Base-by-base conservation (phyloP, 2,329 filamentous ascomycete genomes). In the Uncinocarpus reesii region DNA sequence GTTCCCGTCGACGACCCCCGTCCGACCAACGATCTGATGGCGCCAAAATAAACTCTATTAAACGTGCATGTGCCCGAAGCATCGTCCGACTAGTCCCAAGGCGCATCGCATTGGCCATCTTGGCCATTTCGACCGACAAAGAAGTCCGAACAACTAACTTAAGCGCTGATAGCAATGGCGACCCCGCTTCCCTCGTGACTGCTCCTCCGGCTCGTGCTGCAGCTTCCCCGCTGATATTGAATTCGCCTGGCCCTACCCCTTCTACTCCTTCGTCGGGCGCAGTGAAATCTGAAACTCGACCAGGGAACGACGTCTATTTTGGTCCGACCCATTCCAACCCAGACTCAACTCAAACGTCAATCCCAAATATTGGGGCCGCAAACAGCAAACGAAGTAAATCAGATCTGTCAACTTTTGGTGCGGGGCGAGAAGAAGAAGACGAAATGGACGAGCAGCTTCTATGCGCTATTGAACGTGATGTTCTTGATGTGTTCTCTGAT, bases 401-500 rank as follows among this genome's bases (percentile, higher is more conserved):
- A 13, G 29, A 47, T 35, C 34, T 53, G 28, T 45, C 52, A 38
- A 52, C 53, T 48, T 37, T 24, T 18, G 10, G 20, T 52, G 56
- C 23, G 28, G 62, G 62, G 41, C 63, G 69, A 45, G 69, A 75
- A 18, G 70, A 77, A 31, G 54, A 58, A 29, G 62, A 62, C 41
- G 63, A 70, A 45, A 69, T 75, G 18, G 70, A 77, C 45, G 67
- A 70, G 53, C 68, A 67, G 42, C 71, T 80, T 50, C 65, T 79
- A 37, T 65, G 69, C 52, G 76, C 82, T 56, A 75, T 86, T 54
- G 78, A 81, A 59, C 69, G 74, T 47, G 69, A 71, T 20, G 71
- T 88, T 38, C 72, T 96, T 40, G 79, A 84, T 57, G 72, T 89
- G 31, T 82, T 95, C 56, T 78, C 77, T 13, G 88, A 95, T 65